These are phyloP conservation scores for Atkinsonella texensis DNA, from an alignment of 2,329 filamentous ascomycete species.

Conservation along the genomic window DNA sequence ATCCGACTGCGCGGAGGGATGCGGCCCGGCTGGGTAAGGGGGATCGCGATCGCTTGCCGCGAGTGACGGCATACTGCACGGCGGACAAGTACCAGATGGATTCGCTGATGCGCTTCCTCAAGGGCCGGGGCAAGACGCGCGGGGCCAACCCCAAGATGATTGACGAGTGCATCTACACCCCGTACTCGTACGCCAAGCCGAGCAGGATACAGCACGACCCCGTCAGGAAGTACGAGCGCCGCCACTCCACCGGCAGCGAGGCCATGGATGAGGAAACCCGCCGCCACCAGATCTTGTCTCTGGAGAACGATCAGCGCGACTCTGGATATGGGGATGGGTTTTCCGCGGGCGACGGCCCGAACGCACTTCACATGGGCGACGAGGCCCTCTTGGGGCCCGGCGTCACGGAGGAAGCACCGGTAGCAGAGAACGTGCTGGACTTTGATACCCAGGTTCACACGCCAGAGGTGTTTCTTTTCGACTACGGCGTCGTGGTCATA, in stretches of 20 bases:
- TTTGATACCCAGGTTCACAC: slow-evolving; percentile 84
- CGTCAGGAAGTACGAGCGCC: slow-evolving; percentile 44
- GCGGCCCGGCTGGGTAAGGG: slow-evolving; percentile 88
- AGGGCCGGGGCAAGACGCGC: slow-evolving; percentile 65
- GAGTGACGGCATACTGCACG: slow-evolving; percentile 94
- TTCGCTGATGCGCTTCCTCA: slow-evolving; percentile 78
- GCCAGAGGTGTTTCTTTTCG: slow-evolving; percentile 90
- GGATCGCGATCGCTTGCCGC: slow-evolving; percentile 72
- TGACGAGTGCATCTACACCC: slow-evolving; percentile 95
- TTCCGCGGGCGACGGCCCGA: slow-evolving; percentile 14
- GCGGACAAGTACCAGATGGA: slow-evolving; percentile 88
- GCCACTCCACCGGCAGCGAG: slow-evolving; percentile 65
- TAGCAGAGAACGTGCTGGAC: slow-evolving; percentile 45
- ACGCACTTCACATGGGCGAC: slow-evolving; percentile 14
- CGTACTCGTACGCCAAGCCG: slow-evolving; percentile 63
- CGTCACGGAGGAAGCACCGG: slow-evolving; percentile 23
- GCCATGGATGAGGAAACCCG: slow-evolving; percentile 24
- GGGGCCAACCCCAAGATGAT: slow-evolving; percentile 83
- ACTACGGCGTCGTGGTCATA: slow-evolving; percentile 94
- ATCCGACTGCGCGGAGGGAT: slow-evolving; percentile 83
- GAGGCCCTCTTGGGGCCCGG: slow-evolving; percentile 24
- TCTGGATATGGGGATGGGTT: slow-evolving; percentile 20
- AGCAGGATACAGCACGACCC: slow-evolving; percentile 20
- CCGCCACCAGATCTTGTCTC: slow-evolving; percentile 48
- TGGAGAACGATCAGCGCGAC: slow-evolving; percentile 31